phyloP scores from a whole-genome alignment of 2,329 filamentous ascomycete species.

The Hypoxylon sp. region DNA sequence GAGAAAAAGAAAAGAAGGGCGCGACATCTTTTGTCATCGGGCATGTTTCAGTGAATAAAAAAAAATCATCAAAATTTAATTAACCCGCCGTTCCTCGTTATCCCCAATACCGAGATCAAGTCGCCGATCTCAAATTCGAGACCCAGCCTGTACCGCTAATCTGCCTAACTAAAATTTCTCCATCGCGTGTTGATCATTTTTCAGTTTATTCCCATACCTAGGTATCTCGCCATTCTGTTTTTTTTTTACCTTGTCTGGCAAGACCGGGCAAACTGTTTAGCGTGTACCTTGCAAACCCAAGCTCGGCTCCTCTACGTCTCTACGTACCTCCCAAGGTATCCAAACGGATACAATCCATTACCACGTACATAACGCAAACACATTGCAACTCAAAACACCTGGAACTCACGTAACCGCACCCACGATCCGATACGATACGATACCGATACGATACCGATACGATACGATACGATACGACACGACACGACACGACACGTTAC shows the following conservation, averaged over 20 bases:
- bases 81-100: conserved; percentile 31
- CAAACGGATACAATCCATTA: background rate
- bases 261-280: conserved; percentile 8
- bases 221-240: conserved; percentile 23
- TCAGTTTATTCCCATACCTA: conserved; percentile 17
- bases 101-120: conserved; percentile 39
- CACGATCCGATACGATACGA: background rate
- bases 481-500: conserved; percentile 26
- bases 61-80: conserved; percentile 33
- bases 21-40: conserved; percentile 20
- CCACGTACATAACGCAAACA: conserved; percentile 8
- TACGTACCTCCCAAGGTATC: no score
- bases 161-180: conserved; percentile 37
- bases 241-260: conserved; percentile 7
- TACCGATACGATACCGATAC: conserved; percentile 16
- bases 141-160: conserved; percentile 33
- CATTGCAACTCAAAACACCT: conserved; percentile 21
- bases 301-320: background rate
- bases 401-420: conserved; percentile 21
- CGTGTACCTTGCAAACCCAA: background rate
- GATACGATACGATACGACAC: conserved; percentile 28
- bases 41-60: conserved; percentile 35
- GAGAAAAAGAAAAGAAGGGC: conserved; percentile 8
- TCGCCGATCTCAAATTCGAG: conserved; percentile 41
- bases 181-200: conserved; percentile 43